These are phyloP conservation scores for Thuidium tamariscinum DNA, from an alignment of 225 moss, liverwort and hornwort genomes.

Conservation along the genomic window DNA sequence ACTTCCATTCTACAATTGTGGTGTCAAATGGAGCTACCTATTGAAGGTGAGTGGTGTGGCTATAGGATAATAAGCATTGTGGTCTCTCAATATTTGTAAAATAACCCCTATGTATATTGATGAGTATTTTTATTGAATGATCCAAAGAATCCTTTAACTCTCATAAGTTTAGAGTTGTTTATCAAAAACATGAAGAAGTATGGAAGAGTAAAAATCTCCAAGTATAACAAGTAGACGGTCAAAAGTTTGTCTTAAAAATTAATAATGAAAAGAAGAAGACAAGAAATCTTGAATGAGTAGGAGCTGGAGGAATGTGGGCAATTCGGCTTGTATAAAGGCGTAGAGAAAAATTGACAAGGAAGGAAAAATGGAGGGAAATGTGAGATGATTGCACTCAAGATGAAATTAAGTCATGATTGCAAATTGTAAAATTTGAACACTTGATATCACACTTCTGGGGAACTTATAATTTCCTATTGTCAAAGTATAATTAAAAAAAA, in stretches of 20 bases:
- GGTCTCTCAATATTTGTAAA: neutral
- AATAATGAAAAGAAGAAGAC: too few relatives aligned
- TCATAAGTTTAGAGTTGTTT: neutral
- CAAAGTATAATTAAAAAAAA: neutral
- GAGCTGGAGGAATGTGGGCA: neutral
- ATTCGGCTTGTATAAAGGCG: accelerated
- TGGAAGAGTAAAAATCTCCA: accelerated
- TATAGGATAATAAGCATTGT: neutral
- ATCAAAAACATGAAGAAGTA: neutral
- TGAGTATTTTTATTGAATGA: neutral
- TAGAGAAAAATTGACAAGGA: neutral
- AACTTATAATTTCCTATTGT: neutral
- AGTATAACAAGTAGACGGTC: neutral
- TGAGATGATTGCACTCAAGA: neutral
- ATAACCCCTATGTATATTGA: neutral
- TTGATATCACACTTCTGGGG: accelerated
- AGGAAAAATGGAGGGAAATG: neutral
- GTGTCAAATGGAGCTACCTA: neutral
- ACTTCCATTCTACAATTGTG: too few relatives aligned
- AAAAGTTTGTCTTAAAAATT: too few relatives aligned
- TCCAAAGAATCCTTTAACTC: neutral
- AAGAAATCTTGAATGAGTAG: neutral
- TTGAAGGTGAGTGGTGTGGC: neutral
- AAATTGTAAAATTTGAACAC: neutral
- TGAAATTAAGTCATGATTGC: neutral